Evolutionary conservation across 805 yeast species (phyloP), one percentile per base, ranked within the genome.

Genomic region (Sungouiozyma intestinalis): DNA sequence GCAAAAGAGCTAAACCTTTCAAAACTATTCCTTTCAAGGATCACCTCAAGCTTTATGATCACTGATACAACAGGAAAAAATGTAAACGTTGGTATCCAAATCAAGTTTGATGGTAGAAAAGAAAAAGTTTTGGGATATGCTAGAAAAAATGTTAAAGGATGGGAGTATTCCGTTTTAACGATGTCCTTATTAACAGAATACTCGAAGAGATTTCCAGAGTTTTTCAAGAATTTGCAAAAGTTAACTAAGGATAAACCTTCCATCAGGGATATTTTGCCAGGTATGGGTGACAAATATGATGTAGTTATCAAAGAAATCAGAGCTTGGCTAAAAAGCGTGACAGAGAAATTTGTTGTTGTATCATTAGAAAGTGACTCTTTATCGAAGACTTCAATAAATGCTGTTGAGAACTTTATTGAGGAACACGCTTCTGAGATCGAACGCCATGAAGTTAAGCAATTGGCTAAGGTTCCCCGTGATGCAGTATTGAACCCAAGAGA

Each of bases 51-150:
- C 6, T 83, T 68, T 52, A 63, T 81, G 66, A 68, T 88, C 45
- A 72, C 68, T 24, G 77, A 73, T 45, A 69, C 70, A 16, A 65
- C 66, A 29, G 73, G 73, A 17, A 74, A 67, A 48, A 72, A 73
- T 48, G 54, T 71, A 8, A 82, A 88, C 55, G 68, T 92, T 53
- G 97, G 97, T 16, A 67, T 92, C 48, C 84, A 81, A 44, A 69
- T 92, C 60, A 88, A 88, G 63, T 83, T 80, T 62, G 95, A 88
- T 49, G 75, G 76, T 17, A 75, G 76, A 45, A 76, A 86, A 51
- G 73, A 76, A 53, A 90, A 90, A 62, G 97, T 85, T 3, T 69
- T 88, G 48, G 98, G 97, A 3, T 90, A 78, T 65, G 78, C 96
- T 1, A 73, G 79, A 45, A 77, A 79, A 54, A 67, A 63, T 35